Percentiles rank a stretch among this genome's conserved stretches.
Evolutionary conservation across 345 rosid genomes (phyloP).

Genomic region (Citrus reticulata): DNA sequence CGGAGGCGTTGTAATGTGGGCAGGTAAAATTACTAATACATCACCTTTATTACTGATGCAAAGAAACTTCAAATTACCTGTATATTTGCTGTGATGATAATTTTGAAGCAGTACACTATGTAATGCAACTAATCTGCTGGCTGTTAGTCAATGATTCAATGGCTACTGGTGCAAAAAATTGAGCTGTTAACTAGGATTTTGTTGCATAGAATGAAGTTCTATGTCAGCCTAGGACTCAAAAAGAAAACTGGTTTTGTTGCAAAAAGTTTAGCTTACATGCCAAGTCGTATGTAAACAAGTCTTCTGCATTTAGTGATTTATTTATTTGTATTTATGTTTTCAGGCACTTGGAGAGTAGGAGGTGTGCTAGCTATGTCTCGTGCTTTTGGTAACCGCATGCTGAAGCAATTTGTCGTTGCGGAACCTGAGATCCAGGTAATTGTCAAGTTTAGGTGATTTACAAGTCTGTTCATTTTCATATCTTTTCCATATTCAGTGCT

Average conservation of each 20-base stretch:
- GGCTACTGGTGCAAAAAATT: neutral
- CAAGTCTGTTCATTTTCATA: neutral
- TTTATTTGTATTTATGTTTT: slow-evolving; percentile 10
- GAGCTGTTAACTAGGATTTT: neutral
- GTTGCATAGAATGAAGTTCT: neutral
- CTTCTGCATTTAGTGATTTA: neutral
- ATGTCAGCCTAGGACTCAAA: neutral
- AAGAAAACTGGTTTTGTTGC: neutral
- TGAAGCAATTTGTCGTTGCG: slow-evolving; percentile 96
- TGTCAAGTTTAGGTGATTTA: neutral
- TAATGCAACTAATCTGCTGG: neutral
- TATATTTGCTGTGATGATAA: neutral
- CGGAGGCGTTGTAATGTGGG: slow-evolving; percentile 98
- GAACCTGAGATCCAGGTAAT: slow-evolving; percentile 98
- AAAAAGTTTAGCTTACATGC: neutral
- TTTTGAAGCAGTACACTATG: neutral
- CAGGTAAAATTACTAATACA: slow-evolving; percentile 49
- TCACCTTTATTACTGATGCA: neutral
- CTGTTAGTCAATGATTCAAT: neutral
- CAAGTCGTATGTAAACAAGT: neutral
- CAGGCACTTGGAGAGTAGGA: slow-evolving; percentile 99
- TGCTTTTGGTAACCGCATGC: slow-evolving; percentile 98
- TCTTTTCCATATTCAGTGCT: neutral
- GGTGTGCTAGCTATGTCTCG: slow-evolving; percentile 99
- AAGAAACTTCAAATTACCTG: slow-evolving; percentile 1